Evolutionary conservation across 305 asterid species (phyloP).

Genomic region (Solanum hybrid): DNA sequence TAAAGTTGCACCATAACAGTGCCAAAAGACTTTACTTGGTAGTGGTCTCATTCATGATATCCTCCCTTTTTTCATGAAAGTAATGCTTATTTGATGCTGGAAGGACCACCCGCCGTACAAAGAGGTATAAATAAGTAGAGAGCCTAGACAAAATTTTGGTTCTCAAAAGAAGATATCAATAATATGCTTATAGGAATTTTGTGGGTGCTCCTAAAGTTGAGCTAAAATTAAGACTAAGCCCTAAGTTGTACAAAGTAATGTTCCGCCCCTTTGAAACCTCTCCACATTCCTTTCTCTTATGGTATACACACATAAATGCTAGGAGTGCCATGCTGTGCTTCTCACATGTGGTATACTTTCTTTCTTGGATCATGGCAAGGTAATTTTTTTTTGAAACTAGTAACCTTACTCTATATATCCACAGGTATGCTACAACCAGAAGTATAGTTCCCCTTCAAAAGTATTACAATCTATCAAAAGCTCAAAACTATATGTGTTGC

Average conservation of each 20-base stretch:
- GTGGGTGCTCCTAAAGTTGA: not conserved
- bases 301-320: not conserved
- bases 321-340: not conserved
- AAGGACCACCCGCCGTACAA: not conserved
- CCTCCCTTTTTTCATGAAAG: not conserved
- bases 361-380: not conserved
- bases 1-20: not conserved
- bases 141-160: not conserved
- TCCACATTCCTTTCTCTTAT: not conserved
- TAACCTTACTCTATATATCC: not conserved
- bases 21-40: not conserved
- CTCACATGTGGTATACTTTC: not conserved
- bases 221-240: not conserved
- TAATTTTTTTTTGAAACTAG: not conserved
- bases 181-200: not conserved
- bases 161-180: not conserved
- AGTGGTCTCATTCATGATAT: not conserved
- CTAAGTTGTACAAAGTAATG: not conserved
- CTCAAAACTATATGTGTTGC: not conserved
- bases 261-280: not conserved
- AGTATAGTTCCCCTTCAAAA: not conserved
- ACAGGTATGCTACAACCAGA: not conserved
- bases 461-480: not conserved
- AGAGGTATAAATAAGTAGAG: not conserved
- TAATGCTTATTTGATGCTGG: not conserved